Evolutionary conservation across 1,284 basidiomycete species (phyloP).

Genomic region (Leccinum subrobustum): DNA sequence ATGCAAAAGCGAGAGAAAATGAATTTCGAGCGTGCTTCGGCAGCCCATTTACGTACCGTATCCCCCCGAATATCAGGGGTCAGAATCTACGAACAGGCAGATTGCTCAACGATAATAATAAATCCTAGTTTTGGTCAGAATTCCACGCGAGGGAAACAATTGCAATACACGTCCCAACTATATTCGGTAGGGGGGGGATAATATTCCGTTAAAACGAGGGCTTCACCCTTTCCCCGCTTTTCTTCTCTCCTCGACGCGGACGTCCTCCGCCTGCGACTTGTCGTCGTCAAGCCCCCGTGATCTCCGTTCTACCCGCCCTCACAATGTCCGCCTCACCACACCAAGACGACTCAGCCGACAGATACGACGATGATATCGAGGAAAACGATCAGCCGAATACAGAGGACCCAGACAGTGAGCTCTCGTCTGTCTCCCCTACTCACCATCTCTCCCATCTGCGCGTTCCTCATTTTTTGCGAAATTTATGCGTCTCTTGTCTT

Average conservation of each 20-base stretch:
- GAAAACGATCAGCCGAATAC: constrained; percentile 36
- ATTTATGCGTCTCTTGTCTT: constrained; percentile 18
- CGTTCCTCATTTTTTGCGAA: constrained; percentile 16
- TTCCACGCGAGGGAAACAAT: constrained; percentile 55
- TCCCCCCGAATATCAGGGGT: constrained; percentile 54
- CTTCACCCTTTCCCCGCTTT: constrained; percentile 59
- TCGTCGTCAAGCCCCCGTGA: constrained; percentile 28
- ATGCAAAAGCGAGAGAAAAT: background rate
- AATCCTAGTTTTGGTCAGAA: constrained; percentile 51
- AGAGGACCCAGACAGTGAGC: constrained; percentile 38
- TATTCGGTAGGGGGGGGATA: constrained; percentile 57
- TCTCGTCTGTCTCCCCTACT: constrained; percentile 6
- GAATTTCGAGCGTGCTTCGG: background rate
- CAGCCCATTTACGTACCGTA: constrained; percentile 23
- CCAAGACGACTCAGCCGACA: constrained; percentile 40
- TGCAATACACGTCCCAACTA: constrained; percentile 56
- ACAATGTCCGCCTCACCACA: constrained; percentile 47
- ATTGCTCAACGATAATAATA: constrained; percentile 60
- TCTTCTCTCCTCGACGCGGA: constrained; percentile 44
- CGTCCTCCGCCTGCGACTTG: constrained; percentile 23
- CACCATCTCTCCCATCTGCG: constrained; percentile 4
- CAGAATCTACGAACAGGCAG: constrained; percentile 44
- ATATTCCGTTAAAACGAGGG: constrained; percentile 71
- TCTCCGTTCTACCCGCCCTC: constrained; percentile 23
- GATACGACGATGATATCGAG: constrained; percentile 45